Evolutionary conservation across 148 eudicot genomes (phyloP).

Genomic region (Vaccinium corymbosum): DNA sequence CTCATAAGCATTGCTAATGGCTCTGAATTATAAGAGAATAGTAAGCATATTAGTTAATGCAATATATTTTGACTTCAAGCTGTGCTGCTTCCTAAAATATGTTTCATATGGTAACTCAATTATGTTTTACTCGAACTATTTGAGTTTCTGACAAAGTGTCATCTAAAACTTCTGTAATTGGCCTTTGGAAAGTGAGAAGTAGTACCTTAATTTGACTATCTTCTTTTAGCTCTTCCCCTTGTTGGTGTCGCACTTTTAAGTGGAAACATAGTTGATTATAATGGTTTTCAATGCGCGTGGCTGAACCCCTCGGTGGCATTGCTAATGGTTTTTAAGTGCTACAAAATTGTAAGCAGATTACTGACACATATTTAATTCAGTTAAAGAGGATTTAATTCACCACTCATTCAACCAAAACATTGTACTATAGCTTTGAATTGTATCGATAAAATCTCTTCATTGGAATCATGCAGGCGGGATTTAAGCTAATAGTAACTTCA

Average conservation of each 20-base stretch:
- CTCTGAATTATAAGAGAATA: neutral
- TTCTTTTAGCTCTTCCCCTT: neutral
- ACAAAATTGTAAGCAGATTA: neutral
- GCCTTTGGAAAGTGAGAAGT: neutral
- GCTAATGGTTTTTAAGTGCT: neutral
- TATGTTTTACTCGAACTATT: neutral
- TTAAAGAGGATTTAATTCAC: neutral
- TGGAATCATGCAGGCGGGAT: neutral
- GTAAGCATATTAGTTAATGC: neutral
- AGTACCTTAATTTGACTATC: neutral
- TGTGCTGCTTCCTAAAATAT: neutral
- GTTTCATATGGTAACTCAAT: neutral
- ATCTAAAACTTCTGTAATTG: neutral
- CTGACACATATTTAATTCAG: neutral
- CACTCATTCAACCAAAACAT: neutral
- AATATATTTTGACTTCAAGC: neutral
- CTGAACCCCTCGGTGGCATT: neutral
- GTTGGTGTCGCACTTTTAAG: neutral
- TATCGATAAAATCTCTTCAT: neutral
- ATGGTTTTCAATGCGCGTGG: neutral
- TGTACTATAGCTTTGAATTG: neutral
- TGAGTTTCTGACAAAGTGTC: neutral
- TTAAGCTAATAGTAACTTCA: neutral
- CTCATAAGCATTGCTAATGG: neutral
- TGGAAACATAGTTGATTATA: neutral